Evolutionary conservation across 139 green algal genomes (phyloP), one percentile per base, ranked within the genome.

Genomic region (Nannochloris sp.): DNA sequence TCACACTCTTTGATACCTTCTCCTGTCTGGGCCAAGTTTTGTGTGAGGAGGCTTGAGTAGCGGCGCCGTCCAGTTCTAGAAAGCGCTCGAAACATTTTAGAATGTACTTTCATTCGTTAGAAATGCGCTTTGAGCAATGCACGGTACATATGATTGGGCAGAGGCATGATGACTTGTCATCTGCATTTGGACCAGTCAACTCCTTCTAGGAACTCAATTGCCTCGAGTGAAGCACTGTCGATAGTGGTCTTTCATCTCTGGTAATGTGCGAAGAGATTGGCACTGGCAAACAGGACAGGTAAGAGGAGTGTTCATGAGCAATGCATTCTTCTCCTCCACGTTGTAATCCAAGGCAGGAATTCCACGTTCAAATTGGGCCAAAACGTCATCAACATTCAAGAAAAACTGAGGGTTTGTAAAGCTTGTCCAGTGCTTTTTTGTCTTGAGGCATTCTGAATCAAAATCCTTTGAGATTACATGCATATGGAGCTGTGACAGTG

Each of bases 1-100:
- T 97, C 90, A 62, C 87, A 95, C 76, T 96, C 89, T 25, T 83
- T 86, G 60, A 97, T 96, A 68, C 90, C 90, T 67, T 97, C 90
- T 3, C 90, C 88, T 10, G 86, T 90, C 68, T 95, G 88, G 24
- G 83, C 67, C 4, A 90, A 68, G 46, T 53, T 19, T 53, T 53
- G 46, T 21, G 46, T 53, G 34, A 40, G 34, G 34, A 40, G 34
- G 34, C 34, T 40, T 40, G 34, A 40, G 34, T 40, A 40, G 8
- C 34, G 2, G 34, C 34, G 34, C 34, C 34, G 34, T 11, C 34
- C 34, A 12, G 34, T 40, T 40, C 34, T 40, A 40, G 7, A 40
- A 40, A 40, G 34, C 1, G 34, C 2, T 9, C 34, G 34, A 40
- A 40, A 40, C 34, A 40, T 40, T 40, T 40, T 40, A 9, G 1